A percentile compares a stretch with the other conserved stretches of the same genome.
phyloP scores from a whole-genome alignment of 345 rosid species.

The Heritiera fomes region DNA sequence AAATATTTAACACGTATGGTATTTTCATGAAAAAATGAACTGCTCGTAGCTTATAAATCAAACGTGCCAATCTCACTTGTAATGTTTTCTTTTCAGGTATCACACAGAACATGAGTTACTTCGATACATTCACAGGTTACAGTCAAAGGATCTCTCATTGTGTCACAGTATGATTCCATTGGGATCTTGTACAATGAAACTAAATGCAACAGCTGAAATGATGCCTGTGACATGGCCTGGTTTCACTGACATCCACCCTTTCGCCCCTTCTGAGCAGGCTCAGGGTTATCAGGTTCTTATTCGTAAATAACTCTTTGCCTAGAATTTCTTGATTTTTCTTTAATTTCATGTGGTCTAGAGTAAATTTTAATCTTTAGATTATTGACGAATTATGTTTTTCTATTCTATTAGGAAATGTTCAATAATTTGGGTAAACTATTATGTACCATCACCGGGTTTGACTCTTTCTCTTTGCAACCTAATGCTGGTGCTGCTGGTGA shows the following conservation, averaged over 20 bases:
- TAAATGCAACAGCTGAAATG: constrained; percentile 98
- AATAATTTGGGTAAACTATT: constrained; percentile 72
- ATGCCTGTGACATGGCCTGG: constrained; percentile 94
- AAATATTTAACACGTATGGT: constrained; percentile 82
- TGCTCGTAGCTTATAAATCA: constrained; percentile 18
- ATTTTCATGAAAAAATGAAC: constrained; percentile 23
- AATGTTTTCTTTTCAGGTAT: constrained; percentile 45
- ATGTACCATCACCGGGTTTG: constrained; percentile 91
- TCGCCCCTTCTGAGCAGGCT: constrained; percentile 82
- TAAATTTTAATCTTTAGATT: constrained; percentile 24
- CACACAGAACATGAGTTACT: constrained; percentile 97
- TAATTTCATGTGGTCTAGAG: background rate
- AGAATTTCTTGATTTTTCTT: constrained; percentile 7
- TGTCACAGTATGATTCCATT: constrained; percentile 99
- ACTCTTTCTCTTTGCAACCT: constrained; percentile 98
- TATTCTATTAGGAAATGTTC: constrained; percentile 84
- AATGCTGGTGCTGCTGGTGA: constrained; percentile 99
- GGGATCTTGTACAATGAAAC: constrained; percentile 98
- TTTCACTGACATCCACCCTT: constrained; percentile 90
- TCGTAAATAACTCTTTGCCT: constrained; percentile 7
- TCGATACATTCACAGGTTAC: constrained; percentile 72
- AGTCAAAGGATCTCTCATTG: constrained; percentile 88
- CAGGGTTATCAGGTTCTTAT: constrained; percentile 78
- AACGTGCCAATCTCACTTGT: constrained; percentile 23
- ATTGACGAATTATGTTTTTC: constrained; percentile 15